Base-by-base conservation (phyloP, 768 basidiomycete species). In the Boletus tomentosulus region DNA sequence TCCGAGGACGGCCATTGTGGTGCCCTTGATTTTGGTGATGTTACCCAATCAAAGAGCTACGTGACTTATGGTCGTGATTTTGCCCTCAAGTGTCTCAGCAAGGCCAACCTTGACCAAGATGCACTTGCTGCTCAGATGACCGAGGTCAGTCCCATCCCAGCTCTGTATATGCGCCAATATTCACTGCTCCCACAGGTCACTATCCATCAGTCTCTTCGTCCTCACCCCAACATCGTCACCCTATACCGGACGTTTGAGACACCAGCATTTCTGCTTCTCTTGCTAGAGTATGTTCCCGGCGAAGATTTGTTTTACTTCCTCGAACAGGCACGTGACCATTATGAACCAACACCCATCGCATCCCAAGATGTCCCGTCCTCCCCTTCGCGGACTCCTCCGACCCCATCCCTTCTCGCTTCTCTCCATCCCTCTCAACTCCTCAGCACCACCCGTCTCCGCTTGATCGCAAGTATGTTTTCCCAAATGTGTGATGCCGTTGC, bases 401-500 rank as follows among this genome's bases (percentile, higher is more conserved):
- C 95, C 4, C 96, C 96, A 24, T 88, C 88, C 43, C 81, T 99
- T 47, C 86, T 99, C 46, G 89, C 93, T 33, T 87, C 85, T 57
- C 81, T 85, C 63, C 85, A 82, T 66, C 90, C 84, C 43, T 78
- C 82, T 30, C 87, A 92, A 58, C 77, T 97, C 31, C 86, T 99
- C 50, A 91, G 90, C 27, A 83, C 84, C 52, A 88, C 87, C 38
- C 88, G 96, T 54, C 82, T 99, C 28, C 87, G 90, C 15, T 83
- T 99, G 60, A 93, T 99, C 65, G 85, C 94, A 3, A 87, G 90
- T 67, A 99, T 99, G 96, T 98, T 99, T 72, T 77, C 84, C 19
- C 97, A 98, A 74, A 99, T 99, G 96, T 98, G 96, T 67, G 92
- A 95, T 58, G 95, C 96, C 42, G 95, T 99, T 12, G 91, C 92